Evolutionary conservation across 2,329 filamentous ascomycete species (phyloP), one percentile per base, ranked within the genome.

Genomic region (Cadophora malorum): DNA sequence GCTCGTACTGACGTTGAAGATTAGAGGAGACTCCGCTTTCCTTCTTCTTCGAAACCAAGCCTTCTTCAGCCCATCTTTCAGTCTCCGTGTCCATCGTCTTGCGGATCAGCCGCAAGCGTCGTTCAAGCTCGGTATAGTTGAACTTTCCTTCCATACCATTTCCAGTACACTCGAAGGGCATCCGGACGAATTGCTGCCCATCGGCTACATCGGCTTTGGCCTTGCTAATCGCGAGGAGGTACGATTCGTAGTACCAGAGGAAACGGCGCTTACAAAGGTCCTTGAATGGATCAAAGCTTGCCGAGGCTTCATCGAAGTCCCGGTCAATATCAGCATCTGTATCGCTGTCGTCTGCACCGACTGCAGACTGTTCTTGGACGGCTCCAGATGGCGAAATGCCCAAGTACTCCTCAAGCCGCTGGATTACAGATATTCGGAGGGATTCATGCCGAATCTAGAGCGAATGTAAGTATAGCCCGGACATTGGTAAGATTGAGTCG

Each of bases 171-270:
- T 99, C 96, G 73, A 99, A 99, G 0, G 93, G 92, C 93, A 97
- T 97, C 62, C 85, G 86, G n/a, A 82, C 79, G 75, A 99, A 98
- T 0, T 78, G 70, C 47, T 87, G 81, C 2, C 87, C 86, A 68
- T 90, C 88, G 69, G 86, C 85, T 65, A 90, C 86, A 72, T 92
- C 88, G 31, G 82, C 79, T 73, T 84, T 86, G 33, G 90, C 91
- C 68, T 88, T 85, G 47, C 88, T 84, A 63, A 97, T 89, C 1
- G 90, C 86, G 3, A 85, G 82, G 25, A 96, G 82, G 76, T 98
- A 98, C 3, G 91, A 91, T 72, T 96, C 91, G 78, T 92, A 97
- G 80, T 98, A 98, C 96, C 96, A 98, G 16, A 98, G 82, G 77
- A 98, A 97, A 1, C 94, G 89, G 47, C 91, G 89, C 80, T 98